These are phyloP conservation scores for Vanderwaltozyma verrucispora DNA, from an alignment of 805 yeast genomes.

Conservation along the genomic window DNA sequence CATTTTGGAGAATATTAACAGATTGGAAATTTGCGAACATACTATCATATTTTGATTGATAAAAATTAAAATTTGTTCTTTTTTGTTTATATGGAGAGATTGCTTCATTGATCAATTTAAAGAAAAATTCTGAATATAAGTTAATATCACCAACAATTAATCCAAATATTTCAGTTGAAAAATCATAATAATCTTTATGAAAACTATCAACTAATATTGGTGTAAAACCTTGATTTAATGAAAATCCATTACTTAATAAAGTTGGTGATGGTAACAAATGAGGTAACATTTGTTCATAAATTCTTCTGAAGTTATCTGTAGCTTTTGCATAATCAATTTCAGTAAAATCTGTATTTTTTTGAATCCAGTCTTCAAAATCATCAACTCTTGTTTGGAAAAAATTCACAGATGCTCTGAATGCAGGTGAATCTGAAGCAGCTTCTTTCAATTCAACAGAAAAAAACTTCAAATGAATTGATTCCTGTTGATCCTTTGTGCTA, in stretches of 20 bases:
- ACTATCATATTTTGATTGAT: conserved; percentile 58
- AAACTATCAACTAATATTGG: conserved; percentile 13
- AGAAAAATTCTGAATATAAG: conserved; percentile 6
- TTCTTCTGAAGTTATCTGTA: conserved; percentile 37
- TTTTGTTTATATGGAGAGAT: conserved; percentile 43
- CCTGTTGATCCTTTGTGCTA: not conserved
- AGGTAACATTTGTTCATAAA: conserved; percentile 34
- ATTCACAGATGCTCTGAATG: conserved; percentile 71
- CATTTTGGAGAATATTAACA: conserved; percentile 37
- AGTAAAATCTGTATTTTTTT: conserved; percentile 34
- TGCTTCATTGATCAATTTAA: conserved; percentile 26
- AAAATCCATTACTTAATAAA: conserved; percentile 46
- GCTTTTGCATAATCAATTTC: conserved; percentile 32
- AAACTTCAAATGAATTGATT: conserved; percentile 4
- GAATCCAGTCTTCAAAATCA: conserved; percentile 56
- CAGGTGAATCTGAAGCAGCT: conserved; percentile 44
- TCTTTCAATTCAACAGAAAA: conserved; percentile 13
- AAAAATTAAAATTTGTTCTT: conserved; percentile 47
- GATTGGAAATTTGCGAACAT: conserved; percentile 41
- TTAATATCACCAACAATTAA: conserved; percentile 10
- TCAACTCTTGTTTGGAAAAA: conserved; percentile 49
- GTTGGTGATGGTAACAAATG: conserved; percentile 37
- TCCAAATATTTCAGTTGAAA: conserved; percentile 8
- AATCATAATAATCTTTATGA: conserved; percentile 10
- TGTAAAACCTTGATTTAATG: conserved; percentile 62